Evolutionary conservation across 169 alveolate genomes (phyloP).

Genomic region (Amoebophrya sp.): DNA sequence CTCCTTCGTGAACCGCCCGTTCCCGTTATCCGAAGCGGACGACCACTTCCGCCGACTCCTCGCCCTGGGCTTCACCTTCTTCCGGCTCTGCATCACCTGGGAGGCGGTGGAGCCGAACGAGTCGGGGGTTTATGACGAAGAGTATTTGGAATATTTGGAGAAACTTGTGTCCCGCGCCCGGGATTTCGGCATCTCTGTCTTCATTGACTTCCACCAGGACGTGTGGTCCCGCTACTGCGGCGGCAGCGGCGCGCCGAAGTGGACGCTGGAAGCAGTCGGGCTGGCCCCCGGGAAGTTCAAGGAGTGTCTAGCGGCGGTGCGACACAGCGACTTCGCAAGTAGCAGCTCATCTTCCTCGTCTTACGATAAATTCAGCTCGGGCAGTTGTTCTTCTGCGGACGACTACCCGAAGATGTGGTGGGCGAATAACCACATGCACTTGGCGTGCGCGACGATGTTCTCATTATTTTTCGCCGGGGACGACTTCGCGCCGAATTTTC

Average conservation of each 20-base stretch:
- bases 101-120: constrained; percentile 31
- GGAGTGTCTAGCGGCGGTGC: constrained; percentile 23
- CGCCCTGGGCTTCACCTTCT: constrained; percentile 31
- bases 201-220: constrained; percentile 35
- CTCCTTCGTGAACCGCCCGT: constrained; percentile 4
- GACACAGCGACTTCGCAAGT: constrained; percentile 21
- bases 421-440: constrained; percentile 27
- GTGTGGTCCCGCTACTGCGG: constrained; percentile 35
- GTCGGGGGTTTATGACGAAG: constrained; percentile 28
- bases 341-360: no score
- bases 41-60: constrained; percentile 27
- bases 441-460: constrained; percentile 32
- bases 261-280: constrained; percentile 30
- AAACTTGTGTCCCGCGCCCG: neutral
- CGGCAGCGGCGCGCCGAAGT: constrained; percentile 29
- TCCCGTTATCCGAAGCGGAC: constrained; percentile 30
- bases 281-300: neutral
- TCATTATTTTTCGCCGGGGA: constrained; percentile 30
- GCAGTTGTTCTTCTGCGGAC: no score
- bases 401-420: constrained; percentile 26
- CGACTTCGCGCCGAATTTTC: constrained; percentile 30
- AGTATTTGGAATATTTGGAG: constrained; percentile 17
- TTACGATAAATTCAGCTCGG: no score
- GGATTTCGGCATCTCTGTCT: constrained; percentile 29
- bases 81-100: constrained; percentile 21